Evolutionary conservation across 1,139 yeast species (phyloP).

Genomic region (Scheffersomyces parashehatae): DNA sequence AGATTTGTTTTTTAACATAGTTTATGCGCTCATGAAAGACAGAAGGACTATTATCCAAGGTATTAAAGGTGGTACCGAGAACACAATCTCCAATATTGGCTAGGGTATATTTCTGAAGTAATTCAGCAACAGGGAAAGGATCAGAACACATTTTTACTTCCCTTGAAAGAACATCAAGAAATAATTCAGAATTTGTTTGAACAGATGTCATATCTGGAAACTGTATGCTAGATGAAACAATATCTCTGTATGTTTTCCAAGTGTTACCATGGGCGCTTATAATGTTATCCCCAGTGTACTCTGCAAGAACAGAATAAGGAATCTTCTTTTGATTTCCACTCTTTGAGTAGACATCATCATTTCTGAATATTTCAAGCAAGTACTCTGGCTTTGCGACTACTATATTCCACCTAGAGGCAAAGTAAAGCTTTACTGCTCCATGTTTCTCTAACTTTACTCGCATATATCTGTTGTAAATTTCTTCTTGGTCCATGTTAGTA

Average conservation of each 20-base stretch:
- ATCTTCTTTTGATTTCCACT: constrained; percentile 64
- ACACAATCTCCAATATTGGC: constrained; percentile 54
- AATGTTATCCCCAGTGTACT: constrained; percentile 62
- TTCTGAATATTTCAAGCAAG: constrained; percentile 46
- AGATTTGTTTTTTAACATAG: constrained; percentile 53
- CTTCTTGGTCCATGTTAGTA: constrained; percentile 49
- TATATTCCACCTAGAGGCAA: constrained; percentile 66
- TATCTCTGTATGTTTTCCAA: constrained; percentile 53
- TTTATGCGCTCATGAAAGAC: constrained; percentile 41
- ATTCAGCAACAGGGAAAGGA: constrained; percentile 33
- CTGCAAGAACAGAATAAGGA: constrained; percentile 55
- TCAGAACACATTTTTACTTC: constrained; percentile 6
- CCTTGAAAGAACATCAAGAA: constrained; percentile 16
- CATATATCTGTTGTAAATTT: constrained; percentile 36
- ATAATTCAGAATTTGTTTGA: constrained; percentile 30
- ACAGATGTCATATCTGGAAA: constrained; percentile 45
- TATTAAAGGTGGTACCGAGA: constrained; percentile 49
- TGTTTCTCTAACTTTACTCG: constrained; percentile 22
- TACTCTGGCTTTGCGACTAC: constrained; percentile 52
- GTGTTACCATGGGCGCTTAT: constrained; percentile 58
- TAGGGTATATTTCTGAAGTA: constrained; percentile 48
- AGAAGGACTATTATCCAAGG: constrained; percentile 23
- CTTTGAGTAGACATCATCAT: constrained; percentile 53
- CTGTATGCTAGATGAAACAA: constrained; percentile 51
- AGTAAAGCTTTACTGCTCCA: constrained; percentile 63